phyloP scores from a whole-genome alignment of 176 grass and related monocot species.

The Carex parvula region DNA sequence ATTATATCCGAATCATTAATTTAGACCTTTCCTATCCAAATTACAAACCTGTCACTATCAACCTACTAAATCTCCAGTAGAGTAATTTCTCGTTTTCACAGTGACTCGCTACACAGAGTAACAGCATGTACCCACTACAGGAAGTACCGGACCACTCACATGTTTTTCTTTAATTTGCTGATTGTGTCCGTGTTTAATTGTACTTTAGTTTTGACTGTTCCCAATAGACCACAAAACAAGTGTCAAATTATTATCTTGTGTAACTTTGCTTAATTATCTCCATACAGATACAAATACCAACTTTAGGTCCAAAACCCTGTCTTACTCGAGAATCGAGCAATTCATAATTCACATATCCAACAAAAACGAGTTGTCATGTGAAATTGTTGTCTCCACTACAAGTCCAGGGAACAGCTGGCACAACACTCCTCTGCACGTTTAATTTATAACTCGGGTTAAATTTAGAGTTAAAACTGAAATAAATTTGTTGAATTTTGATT shows the following conservation, averaged over 20 bases:
- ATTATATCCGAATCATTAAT: neutral
- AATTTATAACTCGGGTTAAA: too few relatives aligned
- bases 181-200: neutral
- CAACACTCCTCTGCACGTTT: too few relatives aligned
- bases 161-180: neutral
- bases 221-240: neutral
- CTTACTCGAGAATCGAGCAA: neutral
- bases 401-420: conserved; percentile 17
- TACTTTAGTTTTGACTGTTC: conserved; percentile 10
- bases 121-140: neutral
- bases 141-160: neutral
- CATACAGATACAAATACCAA: neutral
- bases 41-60: neutral
- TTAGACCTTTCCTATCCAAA: neutral
- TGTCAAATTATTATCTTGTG: neutral
- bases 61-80: too few relatives aligned
- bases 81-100: too few relatives aligned
- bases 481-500: too few relatives aligned
- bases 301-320: neutral
- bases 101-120: neutral
- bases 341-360: neutral
- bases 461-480: too few relatives aligned
- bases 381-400: conserved; percentile 13
- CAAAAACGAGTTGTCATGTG: neutral
- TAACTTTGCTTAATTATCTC: conserved; percentile 2